Evolutionary conservation across 2,329 filamentous ascomycete species (phyloP).

Genomic region (Aquanectria penicillioides): DNA sequence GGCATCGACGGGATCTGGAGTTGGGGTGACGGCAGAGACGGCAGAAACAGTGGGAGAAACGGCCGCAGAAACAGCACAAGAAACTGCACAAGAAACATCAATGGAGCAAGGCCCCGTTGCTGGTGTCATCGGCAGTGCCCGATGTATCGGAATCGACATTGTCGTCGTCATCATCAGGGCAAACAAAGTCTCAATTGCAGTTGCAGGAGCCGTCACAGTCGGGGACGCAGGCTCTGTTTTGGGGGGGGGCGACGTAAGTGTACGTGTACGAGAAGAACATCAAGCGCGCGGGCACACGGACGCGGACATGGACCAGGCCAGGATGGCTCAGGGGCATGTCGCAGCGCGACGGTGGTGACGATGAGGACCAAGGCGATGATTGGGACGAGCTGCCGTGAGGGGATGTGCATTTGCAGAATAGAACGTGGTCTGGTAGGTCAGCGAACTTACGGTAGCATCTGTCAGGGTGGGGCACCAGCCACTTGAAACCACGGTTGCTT

Average conservation of each 20-base stretch:
- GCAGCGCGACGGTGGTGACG: conserved; percentile 12
- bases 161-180: not conserved
- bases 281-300: conserved; percentile 29
- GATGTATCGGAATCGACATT: not conserved
- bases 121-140: not conserved
- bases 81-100: not conserved
- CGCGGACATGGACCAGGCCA: conserved; percentile 16
- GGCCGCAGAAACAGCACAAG: too few species aligned
- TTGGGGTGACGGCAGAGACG: not conserved
- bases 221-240: not conserved
- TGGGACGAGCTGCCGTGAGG: conserved; percentile 32
- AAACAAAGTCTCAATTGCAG: not conserved
- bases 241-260: not conserved
- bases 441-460: conserved; percentile 28
- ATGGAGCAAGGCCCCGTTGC: conserved; percentile 2
- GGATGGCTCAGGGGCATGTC: conserved; percentile 25
- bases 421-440: not conserved
- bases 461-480: conserved; percentile 31
- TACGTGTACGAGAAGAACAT: conserved; percentile 14
- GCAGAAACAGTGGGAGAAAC: not conserved
- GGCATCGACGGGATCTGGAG: not conserved
- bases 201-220: not conserved
- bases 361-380: conserved; percentile 19
- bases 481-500: conserved; percentile 41
- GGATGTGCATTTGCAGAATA: too few species aligned